These are phyloP conservation scores for Fusarium odoratissimum DNA, from an alignment of 2,329 filamentous ascomycete genomes.

Conservation along the genomic window DNA sequence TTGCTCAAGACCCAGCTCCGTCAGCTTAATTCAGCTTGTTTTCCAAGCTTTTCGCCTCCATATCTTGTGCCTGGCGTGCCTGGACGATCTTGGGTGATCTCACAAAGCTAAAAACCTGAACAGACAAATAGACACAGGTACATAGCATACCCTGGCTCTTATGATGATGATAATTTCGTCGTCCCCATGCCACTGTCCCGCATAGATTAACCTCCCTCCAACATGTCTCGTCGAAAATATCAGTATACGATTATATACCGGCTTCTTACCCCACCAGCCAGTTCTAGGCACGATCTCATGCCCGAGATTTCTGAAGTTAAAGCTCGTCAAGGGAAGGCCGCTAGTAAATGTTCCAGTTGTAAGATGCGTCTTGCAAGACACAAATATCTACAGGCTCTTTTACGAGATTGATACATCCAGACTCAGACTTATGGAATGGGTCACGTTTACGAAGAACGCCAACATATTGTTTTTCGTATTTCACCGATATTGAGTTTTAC, in stretches of 20 bases:
- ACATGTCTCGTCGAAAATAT: constrained; percentile 28
- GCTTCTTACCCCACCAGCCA: constrained; percentile 26
- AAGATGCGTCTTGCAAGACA: constrained; percentile 1
- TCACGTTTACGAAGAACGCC: not conserved
- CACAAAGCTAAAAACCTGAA: constrained; percentile 8
- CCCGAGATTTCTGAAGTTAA: not conserved
- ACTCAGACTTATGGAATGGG: constrained; percentile 3
- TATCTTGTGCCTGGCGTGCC: constrained; percentile 34
- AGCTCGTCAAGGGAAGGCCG: constrained; percentile 12
- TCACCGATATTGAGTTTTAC: not conserved
- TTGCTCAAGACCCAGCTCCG: not conserved
- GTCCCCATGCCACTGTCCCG: constrained; percentile 7
- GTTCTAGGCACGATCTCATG: constrained; percentile 20
- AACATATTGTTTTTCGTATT: not conserved
- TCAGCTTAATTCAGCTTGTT: constrained; percentile 2
- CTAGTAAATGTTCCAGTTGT: not conserved
- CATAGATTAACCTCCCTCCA: constrained; percentile 31
- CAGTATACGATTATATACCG: constrained; percentile 30
- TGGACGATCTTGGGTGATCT: constrained; percentile 27
- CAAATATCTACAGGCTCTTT: not conserved
- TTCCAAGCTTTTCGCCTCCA: constrained; percentile 26
- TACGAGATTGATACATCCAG: not conserved
- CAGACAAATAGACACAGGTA: not conserved
- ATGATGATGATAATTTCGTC: constrained; percentile 7
- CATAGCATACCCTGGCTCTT: not conserved